These are phyloP conservation scores for Trichoderma semiorbis DNA, from an alignment of 2,329 filamentous ascomycete genomes.

Conservation along the genomic window DNA sequence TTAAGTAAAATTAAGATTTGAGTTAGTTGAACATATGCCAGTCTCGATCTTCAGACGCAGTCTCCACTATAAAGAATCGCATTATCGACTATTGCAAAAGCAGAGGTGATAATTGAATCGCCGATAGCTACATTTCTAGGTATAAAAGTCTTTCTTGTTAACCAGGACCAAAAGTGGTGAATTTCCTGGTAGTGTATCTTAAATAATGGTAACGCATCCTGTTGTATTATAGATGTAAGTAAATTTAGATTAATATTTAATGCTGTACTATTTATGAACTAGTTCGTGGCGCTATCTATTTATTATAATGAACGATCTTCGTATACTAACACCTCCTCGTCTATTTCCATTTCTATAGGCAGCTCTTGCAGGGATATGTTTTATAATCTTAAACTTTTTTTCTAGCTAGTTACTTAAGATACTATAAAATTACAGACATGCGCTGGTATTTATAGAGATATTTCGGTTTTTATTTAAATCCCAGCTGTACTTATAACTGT, in stretches of 20 bases:
- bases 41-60: background rate
- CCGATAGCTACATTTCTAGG: background rate
- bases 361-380: background rate
- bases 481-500: background rate
- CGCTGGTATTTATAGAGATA: background rate
- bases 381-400: background rate
- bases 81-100: constrained; percentile 1
- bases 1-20: background rate
- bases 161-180: constrained; percentile 2
- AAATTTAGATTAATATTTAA: constrained; percentile 11
- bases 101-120: background rate
- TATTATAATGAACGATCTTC: background rate
- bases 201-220: constrained; percentile 8
- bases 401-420: background rate
- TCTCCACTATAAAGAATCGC: background rate
- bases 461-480: background rate
- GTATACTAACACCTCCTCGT: background rate
- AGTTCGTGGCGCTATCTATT: background rate
- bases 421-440: background rate
- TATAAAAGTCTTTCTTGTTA: constrained; percentile 4
- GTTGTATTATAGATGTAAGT: background rate
- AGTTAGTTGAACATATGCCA: constrained; percentile 5
- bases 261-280: background rate
- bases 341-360: constrained; percentile 4
- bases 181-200: background rate